These are phyloP conservation scores for Termitomyces sp. DNA, from an alignment of 768 basidiomycete genomes.

Conservation along the genomic window DNA sequence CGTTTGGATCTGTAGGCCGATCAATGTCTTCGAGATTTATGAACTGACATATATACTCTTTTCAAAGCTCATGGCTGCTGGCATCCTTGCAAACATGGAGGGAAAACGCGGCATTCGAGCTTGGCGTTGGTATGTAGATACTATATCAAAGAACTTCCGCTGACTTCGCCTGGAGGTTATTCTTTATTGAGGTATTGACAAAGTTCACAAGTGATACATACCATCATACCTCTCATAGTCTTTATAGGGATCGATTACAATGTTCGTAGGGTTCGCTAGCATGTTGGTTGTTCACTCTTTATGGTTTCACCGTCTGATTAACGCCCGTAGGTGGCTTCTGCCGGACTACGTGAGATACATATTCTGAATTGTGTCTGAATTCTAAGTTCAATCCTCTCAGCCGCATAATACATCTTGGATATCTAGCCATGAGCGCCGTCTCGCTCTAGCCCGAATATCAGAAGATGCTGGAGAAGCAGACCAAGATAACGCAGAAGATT, in stretches of 20 bases:
- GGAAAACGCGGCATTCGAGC: constrained; percentile 62
- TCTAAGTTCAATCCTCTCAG: constrained; percentile 23
- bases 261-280: constrained; percentile 50
- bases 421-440: constrained; percentile 40
- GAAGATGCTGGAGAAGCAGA: constrained; percentile 71
- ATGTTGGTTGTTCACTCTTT: constrained; percentile 34
- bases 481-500: constrained; percentile 50
- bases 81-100: constrained; percentile 67
- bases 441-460: constrained; percentile 65
- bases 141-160: neutral
- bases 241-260: constrained; percentile 57
- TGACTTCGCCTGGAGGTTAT: constrained; percentile 42
- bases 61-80: constrained; percentile 65
- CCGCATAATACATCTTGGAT: constrained; percentile 65
- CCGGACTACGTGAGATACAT: constrained; percentile 49
- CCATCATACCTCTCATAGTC: neutral
- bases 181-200: constrained; percentile 57
- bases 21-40: neutral
- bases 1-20: constrained; percentile 57
- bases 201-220: neutral
- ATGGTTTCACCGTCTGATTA: neutral
- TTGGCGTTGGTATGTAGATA: constrained; percentile 58
- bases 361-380: neutral
- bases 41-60: neutral
- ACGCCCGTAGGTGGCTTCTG: constrained; percentile 42